phyloP scores from a whole-genome alignment of 1,284 basidiomycete genomes.

The Phylloboletellus chloephorus region DNA sequence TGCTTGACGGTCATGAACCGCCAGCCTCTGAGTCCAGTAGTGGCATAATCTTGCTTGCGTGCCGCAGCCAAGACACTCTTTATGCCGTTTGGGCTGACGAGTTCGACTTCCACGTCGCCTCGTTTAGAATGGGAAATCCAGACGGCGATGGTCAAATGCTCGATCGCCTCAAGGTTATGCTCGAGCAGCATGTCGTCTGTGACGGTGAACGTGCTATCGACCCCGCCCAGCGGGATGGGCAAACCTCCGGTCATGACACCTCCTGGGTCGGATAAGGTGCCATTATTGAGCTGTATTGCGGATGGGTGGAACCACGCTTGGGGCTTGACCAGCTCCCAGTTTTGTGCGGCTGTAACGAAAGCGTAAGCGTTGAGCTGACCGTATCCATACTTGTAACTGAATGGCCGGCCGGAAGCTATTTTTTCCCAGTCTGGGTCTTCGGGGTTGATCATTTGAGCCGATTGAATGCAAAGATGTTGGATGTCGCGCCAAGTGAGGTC shows the following conservation, averaged over 20 bases:
- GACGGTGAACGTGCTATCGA: conserved; percentile 64
- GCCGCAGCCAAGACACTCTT: conserved; percentile 79
- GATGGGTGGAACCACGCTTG: conserved; percentile 86
- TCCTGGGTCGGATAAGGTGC: conserved; percentile 52
- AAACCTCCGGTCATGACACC: conserved; percentile 59
- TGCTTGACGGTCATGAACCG: conserved; percentile 98
- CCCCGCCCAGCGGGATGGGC: conserved; percentile 63
- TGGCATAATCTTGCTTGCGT: conserved; percentile 65
- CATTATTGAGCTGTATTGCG: conserved; percentile 61
- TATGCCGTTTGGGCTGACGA: conserved; percentile 83
- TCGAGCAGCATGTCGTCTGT: conserved; percentile 66
- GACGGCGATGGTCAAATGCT: conserved; percentile 90
- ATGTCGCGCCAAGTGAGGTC: conserved; percentile 97
- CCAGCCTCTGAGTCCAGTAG: conserved; percentile 86
- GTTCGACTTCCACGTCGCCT: conserved; percentile 91
- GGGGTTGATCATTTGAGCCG: conserved; percentile 76
- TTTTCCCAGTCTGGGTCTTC: conserved; percentile 94
- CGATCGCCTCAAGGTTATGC: conserved; percentile 82
- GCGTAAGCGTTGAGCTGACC: conserved; percentile 83
- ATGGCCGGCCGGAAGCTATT: conserved; percentile 74
- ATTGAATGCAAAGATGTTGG: conserved; percentile 84
- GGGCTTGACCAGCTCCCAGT: conserved; percentile 88
- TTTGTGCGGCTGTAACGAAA: conserved; percentile 78
- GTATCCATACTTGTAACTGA: conserved; percentile 98
- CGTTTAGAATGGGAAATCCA: conserved; percentile 87